Evolutionary conservation across 2,329 filamentous ascomycete genomes (phyloP).

Genomic region (Ampelomyces quisqualis): DNA sequence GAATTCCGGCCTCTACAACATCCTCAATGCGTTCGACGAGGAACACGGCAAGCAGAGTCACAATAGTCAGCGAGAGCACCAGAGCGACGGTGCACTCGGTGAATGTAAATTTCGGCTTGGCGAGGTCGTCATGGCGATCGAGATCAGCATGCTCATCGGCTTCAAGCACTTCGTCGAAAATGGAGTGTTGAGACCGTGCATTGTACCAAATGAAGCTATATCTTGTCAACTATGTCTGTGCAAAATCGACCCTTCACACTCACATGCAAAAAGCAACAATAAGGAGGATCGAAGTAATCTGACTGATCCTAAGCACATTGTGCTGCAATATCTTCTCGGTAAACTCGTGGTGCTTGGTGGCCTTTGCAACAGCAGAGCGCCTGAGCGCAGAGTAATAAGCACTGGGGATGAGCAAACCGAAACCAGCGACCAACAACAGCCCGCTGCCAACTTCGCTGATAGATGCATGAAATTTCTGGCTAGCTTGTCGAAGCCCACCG

Average conservation of each 20-base stretch:
- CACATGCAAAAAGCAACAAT: slow-evolving; percentile 43
- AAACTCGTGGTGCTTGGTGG: slow-evolving; percentile 32
- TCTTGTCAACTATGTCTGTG: slow-evolving; percentile 62
- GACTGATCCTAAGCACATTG: slow-evolving; percentile 40
- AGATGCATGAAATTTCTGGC: slow-evolving; percentile 71
- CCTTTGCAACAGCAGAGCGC: slow-evolving; percentile 26
- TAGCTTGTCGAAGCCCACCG: slow-evolving; percentile 67
- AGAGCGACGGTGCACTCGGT: slow-evolving; percentile 71
- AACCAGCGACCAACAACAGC: slow-evolving; percentile 73
- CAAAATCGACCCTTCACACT: slow-evolving; percentile 55
- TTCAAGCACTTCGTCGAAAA: slow-evolving; percentile 74
- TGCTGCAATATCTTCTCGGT: slow-evolving; percentile 38
- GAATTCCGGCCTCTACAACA: slow-evolving; percentile 56
- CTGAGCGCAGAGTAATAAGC: slow-evolving; percentile 50
- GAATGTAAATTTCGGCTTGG: slow-evolving; percentile 70
- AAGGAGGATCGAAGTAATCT: slow-evolving; percentile 39
- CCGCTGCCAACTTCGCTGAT: slow-evolving; percentile 79
- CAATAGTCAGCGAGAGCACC: slow-evolving; percentile 63
- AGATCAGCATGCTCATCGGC: slow-evolving; percentile 67
- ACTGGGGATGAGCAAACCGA: slow-evolving; percentile 43
- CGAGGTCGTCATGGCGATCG: slow-evolving; percentile 61
- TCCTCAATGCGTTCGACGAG: slow-evolving; percentile 72
- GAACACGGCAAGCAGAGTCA: slow-evolving; percentile 71
- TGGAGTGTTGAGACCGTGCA: slow-evolving; percentile 70
- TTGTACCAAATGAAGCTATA: slow-evolving; percentile 67